Evolutionary conservation across 768 basidiomycete genomes (phyloP), one percentile per base, ranked within the genome.

Genomic region (Kwoniella botswanensis): DNA sequence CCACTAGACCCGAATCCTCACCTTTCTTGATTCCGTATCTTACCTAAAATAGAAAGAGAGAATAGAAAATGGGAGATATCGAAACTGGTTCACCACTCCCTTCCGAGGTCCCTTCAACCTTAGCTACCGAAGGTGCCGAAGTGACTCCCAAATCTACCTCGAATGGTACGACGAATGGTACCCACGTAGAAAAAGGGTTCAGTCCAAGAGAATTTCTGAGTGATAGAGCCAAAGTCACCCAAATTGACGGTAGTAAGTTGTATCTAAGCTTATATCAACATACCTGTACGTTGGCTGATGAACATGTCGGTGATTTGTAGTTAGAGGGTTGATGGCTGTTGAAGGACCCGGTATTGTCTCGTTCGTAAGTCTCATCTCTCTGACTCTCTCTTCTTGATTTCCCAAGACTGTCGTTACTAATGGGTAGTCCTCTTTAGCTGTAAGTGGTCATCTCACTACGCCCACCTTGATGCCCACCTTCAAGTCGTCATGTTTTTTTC

Each of bases 281-380:
- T 65, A 43, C 24, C 11, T n/a, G 56, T 63, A 17, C 35, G 63
- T n/a, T 22, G 29, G 53, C 65, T 66, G 65, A 66, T 41, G 29
- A 29, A 55, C 10, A 13, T 11, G 57, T n/a, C 43, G 29, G 4
- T 29, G 53, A n/a, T 3, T 17, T 62, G 1, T 46, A 88, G 88
- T 89, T 67, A 86, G 88, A 35, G 85, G 89, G 15, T 86, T 96
- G n/a, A 87, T 89, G 68, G 93, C 90, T 0, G 86, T 94, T 29
- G 96, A 98, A 83, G 86, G 87, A 22, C 93, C 94, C 0, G 92
- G 92, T 0, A 81, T 77, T 15, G 79, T 83, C 9, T 81, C 83
- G 11, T 84, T 84, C 74, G 77, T 83, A 55, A 72, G 76, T 79
- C 17, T 26, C 4, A 2, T 17, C 60, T 59, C 22, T 35, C 21